These are phyloP conservation scores for Fraxinus sp. DNA, from an alignment of 305 asterid genomes.

Conservation along the genomic window DNA sequence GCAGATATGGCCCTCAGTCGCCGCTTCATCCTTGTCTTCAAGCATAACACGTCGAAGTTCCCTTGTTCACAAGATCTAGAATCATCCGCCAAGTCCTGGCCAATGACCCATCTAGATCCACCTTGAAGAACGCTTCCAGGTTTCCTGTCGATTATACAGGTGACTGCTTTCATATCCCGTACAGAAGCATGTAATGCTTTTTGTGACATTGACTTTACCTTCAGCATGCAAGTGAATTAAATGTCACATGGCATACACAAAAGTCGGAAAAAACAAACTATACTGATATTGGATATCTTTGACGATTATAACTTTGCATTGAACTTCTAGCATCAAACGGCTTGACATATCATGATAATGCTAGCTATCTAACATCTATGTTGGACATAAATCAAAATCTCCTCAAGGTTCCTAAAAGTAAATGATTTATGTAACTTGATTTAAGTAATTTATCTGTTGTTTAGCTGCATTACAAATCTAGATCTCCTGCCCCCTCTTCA, in stretches of 20 bases:
- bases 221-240: slow-evolving; percentile 21
- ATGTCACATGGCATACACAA: neutral
- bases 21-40: slow-evolving; percentile 27
- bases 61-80: slow-evolving; percentile 13
- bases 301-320: neutral
- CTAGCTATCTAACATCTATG: neutral
- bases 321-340: neutral
- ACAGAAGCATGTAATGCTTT: slow-evolving; percentile 28
- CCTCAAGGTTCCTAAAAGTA: neutral
- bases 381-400: neutral
- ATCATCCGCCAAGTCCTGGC: slow-evolving; percentile 38
- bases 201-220: slow-evolving; percentile 42
- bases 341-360: neutral
- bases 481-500: neutral
- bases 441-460: neutral
- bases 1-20: slow-evolving; percentile 6
- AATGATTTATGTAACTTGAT: neutral
- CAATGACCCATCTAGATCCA: slow-evolving; percentile 16
- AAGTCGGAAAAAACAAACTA: neutral
- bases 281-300: neutral
- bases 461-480: neutral
- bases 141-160: slow-evolving; percentile 28
- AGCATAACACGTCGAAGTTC: slow-evolving; percentile 3
- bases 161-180: slow-evolving; percentile 37
- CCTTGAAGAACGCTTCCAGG: slow-evolving; percentile 5